Evolutionary conservation across 768 basidiomycete species (phyloP).

Genomic region (Suillus sp.): DNA sequence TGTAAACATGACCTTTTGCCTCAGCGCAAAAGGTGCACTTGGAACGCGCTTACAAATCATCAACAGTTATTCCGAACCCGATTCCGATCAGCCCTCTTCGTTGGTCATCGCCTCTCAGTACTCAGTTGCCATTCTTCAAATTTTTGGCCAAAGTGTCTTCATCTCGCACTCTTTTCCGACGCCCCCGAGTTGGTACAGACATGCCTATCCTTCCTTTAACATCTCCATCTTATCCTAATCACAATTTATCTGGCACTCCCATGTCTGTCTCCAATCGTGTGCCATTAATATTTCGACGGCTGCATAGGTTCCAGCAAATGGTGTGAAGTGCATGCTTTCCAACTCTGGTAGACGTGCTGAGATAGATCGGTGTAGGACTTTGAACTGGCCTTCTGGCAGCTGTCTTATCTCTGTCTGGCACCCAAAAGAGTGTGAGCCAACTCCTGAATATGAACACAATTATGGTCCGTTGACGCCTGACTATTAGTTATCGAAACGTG

Average conservation of each 20-base stretch:
- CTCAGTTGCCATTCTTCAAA: not conserved
- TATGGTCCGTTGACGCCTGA: slow-evolving; percentile 18
- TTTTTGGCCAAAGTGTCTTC: slow-evolving; percentile 20
- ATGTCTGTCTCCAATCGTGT: slow-evolving; percentile 52
- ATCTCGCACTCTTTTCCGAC: slow-evolving; percentile 18
- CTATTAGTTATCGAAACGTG: slow-evolving; percentile 83
- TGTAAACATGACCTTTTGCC: not conserved
- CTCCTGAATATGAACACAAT: not conserved
- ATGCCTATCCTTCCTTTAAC: slow-evolving; percentile 39
- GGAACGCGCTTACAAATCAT: slow-evolving; percentile 2
- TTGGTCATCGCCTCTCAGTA: not conserved
- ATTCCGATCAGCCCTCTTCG: not conserved
- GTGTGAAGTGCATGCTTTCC: slow-evolving; percentile 39
- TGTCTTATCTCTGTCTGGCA: slow-evolving; percentile 90
- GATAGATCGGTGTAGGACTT: slow-evolving; percentile 67
- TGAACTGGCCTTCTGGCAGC: slow-evolving; percentile 94
- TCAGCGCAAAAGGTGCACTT: not conserved
- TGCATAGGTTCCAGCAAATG: slow-evolving; percentile 88
- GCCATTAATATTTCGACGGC: slow-evolving; percentile 77
- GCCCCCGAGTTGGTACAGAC: slow-evolving; percentile 21
- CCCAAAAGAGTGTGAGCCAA: slow-evolving; percentile 82
- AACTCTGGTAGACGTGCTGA: slow-evolving; percentile 2
- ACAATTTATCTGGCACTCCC: slow-evolving; percentile 19
- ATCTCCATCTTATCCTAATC: slow-evolving; percentile 27
- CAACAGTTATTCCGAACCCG: not conserved